A percentile compares a stretch with the other conserved stretches of the same genome.
Evolutionary conservation across 2,329 filamentous ascomycete genomes (phyloP).

Genomic region (Colletotrichum neosansevieriae): DNA sequence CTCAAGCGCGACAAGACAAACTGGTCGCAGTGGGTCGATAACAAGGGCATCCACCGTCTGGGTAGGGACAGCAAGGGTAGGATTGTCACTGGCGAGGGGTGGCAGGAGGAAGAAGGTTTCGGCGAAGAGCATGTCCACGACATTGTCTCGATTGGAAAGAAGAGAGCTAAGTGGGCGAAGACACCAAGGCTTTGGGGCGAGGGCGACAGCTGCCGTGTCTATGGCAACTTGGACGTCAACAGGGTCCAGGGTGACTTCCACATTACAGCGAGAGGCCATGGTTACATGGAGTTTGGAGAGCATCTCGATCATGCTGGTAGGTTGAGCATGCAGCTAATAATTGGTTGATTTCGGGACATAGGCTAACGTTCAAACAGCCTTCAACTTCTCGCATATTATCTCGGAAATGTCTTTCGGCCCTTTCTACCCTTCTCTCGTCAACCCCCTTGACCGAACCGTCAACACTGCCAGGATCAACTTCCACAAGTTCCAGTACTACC

Average conservation of each 20-base stretch:
- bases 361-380: conserved; percentile 64
- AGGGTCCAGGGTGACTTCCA: conserved; percentile 99
- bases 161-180: conserved; percentile 77
- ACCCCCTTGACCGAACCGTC: conserved; percentile 93
- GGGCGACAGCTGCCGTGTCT: conserved; percentile 87
- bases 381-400: conserved; percentile 98
- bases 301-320: conserved; percentile 87
- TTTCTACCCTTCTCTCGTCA: conserved; percentile 94
- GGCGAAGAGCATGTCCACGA: conserved; percentile 90
- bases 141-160: conserved; percentile 78
- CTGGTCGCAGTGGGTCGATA: conserved; percentile 86
- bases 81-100: conserved; percentile 68
- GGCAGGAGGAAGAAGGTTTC: conserved; percentile 76
- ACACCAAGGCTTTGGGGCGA: conserved; percentile 74
- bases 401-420: conserved; percentile 96
- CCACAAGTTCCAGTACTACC: conserved; percentile 98
- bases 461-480: conserved; percentile 82
- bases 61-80: conserved; percentile 67
- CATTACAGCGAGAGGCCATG: conserved; percentile 93
- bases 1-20: conserved; percentile 81
- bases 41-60: conserved; percentile 73
- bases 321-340: conserved; percentile 47
- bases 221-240: conserved; percentile 89
- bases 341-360: neutral
- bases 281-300: conserved; percentile 83